Evolutionary conservation across 139 green algal genomes (phyloP).

Genomic region (Yamagishiella unicocca): DNA sequence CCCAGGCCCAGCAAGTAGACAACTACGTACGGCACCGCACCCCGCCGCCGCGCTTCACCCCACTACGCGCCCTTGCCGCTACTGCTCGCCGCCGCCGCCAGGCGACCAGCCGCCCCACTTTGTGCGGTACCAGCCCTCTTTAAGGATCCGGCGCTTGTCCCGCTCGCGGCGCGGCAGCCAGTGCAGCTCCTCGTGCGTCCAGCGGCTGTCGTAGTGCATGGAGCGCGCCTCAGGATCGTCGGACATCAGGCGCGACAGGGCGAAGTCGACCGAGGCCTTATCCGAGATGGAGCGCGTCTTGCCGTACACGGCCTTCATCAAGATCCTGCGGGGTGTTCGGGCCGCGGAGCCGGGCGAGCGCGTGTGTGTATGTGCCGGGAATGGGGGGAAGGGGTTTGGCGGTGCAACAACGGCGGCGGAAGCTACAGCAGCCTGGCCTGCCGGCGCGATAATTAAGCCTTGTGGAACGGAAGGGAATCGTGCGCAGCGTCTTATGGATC

Average conservation of each 20-base stretch:
- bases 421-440: too few species aligned
- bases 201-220: conserved; percentile 68
- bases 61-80: background rate
- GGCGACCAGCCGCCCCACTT: conserved; percentile 66
- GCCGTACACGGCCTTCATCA: conserved; percentile 61
- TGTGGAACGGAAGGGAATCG: too few species aligned
- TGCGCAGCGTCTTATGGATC: too few species aligned
- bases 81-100: conserved; percentile 14
- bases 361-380: too few species aligned
- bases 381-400: too few species aligned
- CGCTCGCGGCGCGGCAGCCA: conserved; percentile 67
- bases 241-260: conserved; percentile 60
- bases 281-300: conserved; percentile 64
- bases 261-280: conserved; percentile 72
- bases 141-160: conserved; percentile 73
- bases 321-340: background rate
- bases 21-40: too few species aligned
- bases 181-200: conserved; percentile 61
- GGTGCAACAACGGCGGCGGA: too few species aligned
- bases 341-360: too few species aligned
- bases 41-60: too few species aligned
- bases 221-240: conserved; percentile 47
- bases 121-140: conserved; percentile 61
- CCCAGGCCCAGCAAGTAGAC: too few species aligned
- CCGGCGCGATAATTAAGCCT: too few species aligned